Evolutionary conservation across 1,284 basidiomycete genomes (phyloP), one percentile per base, ranked within the genome.

Genomic region (Cryptococcus sp.): DNA sequence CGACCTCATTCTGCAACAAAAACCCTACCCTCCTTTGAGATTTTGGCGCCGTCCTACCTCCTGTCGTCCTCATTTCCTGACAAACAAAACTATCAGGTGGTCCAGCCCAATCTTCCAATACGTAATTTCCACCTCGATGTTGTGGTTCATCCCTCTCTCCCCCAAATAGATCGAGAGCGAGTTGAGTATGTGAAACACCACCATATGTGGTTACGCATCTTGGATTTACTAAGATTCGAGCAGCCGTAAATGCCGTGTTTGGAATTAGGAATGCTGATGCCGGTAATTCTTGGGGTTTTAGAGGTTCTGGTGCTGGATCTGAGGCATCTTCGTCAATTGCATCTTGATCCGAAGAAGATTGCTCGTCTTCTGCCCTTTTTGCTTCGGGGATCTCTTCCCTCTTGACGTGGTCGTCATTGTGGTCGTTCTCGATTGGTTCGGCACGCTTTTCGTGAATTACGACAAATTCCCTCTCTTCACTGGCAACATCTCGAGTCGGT

Each of bases 131-230:
- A 11, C 81, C 49, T 66, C 77, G 48, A 68, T 65, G 59, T 48
- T 58, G 50, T 52, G 78, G 45, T 70, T 78, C 45, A 71, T 69
- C 62, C 42, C 67, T 69, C 34, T 66, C 64, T 28, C 85, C 85
- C 7, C 91, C 91, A 64, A 96, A 97, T 57, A 97, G 74, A 73
- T 96, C 91, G 40, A 88, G 75, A 10, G 92, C 91, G 37, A 97
- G 81, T 72, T 91, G 86, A 18, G 90, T 90, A 72, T 97, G 92
- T 59, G 86, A 88, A 3, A 96, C 92, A 5, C 92, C 92, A 0
- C 92, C 92, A 68, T 97, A 97, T 16, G 92, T 96, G 42, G 92
- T 96, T 41, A 93, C 87, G 70, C 92, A 96, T 13, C 91, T 83
- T 4, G 92, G 92, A 70, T 96, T 96, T 54, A 97, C 86, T 56